These are phyloP conservation scores for Agaricus bisporus DNA, from an alignment of 768 basidiomycete species.

Conservation along the genomic window DNA sequence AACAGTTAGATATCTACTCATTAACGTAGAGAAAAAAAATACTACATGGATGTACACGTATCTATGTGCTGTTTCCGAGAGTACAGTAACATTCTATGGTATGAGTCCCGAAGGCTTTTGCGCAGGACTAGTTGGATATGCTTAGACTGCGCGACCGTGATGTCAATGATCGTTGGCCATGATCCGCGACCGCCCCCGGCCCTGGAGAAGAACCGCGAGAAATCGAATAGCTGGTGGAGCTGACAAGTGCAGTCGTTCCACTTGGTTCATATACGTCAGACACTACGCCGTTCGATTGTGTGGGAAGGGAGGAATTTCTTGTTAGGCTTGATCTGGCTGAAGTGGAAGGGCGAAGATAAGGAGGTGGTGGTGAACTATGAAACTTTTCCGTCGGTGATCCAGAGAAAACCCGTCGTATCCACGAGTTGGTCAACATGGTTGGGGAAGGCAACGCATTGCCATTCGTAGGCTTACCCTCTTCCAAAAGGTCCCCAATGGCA, in stretches of 20 bases:
- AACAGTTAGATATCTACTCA: too few relatives aligned
- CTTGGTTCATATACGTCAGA: slow-evolving; percentile 22
- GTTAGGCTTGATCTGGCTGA: background rate
- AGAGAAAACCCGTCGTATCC: slow-evolving; percentile 30
- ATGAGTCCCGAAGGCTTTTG: slow-evolving; percentile 29
- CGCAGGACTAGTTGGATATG: slow-evolving; percentile 49
- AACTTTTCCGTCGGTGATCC: background rate
- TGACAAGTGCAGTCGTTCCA: slow-evolving; percentile 20
- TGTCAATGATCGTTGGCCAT: slow-evolving; percentile 32
- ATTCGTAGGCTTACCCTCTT: slow-evolving; percentile 38
- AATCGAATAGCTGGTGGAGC: slow-evolving; percentile 31
- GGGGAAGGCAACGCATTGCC: slow-evolving; percentile 28
- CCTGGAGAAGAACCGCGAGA: slow-evolving; percentile 46
- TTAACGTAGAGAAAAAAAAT: background rate
- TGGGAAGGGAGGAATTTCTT: background rate
- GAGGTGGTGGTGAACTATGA: slow-evolving; percentile 7
- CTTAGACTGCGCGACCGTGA: slow-evolving; percentile 63
- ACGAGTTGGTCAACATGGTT: slow-evolving; percentile 21
- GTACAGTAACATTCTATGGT: background rate
- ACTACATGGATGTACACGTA: background rate
- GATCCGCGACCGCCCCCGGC: slow-evolving; percentile 31
- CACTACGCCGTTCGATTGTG: background rate
- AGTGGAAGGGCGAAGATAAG: slow-evolving; percentile 11
- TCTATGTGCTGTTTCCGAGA: background rate
- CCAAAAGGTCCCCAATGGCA: slow-evolving; percentile 36